Percentiles rank a stretch among this genome's conserved stretches.
Evolutionary conservation across 1,139 yeast species (phyloP).

Genomic region (Cylindricascospora bacillispora): DNA sequence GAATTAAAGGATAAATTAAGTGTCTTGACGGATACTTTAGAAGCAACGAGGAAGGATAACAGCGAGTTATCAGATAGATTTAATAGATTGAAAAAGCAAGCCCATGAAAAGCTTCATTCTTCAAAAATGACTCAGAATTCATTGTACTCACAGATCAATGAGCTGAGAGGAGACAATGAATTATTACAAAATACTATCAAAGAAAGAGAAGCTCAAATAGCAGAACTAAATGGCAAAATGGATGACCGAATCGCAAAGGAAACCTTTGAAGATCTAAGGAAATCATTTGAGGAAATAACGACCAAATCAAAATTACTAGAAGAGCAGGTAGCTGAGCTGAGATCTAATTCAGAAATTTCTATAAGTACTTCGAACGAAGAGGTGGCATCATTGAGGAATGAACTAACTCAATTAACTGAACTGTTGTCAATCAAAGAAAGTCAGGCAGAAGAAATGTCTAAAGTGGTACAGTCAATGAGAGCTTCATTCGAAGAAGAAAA

Average conservation of each 20-base stretch:
- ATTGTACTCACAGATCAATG: conserved; percentile 8
- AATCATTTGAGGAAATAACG: conserved; percentile 9
- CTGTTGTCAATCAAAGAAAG: conserved; percentile 3
- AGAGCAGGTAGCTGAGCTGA: neutral
- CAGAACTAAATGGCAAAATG: conserved; percentile 4
- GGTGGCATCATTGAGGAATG: conserved; percentile 1
- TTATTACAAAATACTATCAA: conserved; percentile 10
- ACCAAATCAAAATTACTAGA: conserved; percentile 5
- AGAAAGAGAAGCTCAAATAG: conserved; percentile 11
- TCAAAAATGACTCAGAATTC: conserved; percentile 23
- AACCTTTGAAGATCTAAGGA: conserved; percentile 1
- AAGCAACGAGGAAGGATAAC: conserved; percentile 19
- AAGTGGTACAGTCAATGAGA: conserved; percentile 17
- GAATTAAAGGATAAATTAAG: conserved; percentile 26
- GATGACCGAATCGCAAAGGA: too few species aligned
- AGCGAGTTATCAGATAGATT: conserved; percentile 24
- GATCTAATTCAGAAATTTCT: neutral
- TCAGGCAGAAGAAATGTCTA: conserved; percentile 10
- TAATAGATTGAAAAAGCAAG: conserved; percentile 25
- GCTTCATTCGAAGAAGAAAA: conserved; percentile 16
- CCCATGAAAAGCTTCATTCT: conserved; percentile 29
- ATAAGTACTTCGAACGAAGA: conserved; percentile 3
- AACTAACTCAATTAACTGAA: conserved; percentile 2
- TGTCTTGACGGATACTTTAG: conserved; percentile 14
- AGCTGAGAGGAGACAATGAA: conserved; percentile 10